phyloP scores from a whole-genome alignment of 1,284 basidiomycete species.

The Rhodotorula glutinis region DNA sequence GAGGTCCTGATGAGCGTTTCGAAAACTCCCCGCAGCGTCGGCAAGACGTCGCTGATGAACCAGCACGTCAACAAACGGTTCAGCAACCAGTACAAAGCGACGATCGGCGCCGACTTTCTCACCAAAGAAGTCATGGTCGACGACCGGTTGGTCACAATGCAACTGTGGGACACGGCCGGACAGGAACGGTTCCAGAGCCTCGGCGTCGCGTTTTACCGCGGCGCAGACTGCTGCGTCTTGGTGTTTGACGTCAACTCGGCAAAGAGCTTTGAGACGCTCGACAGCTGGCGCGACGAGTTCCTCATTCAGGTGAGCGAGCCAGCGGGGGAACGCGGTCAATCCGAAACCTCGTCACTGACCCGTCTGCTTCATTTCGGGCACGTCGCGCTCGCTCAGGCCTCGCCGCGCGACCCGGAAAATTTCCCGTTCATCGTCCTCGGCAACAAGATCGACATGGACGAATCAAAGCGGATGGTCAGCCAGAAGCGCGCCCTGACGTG shows the following conservation, averaged over 20 bases:
- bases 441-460: slow-evolving; percentile 99
- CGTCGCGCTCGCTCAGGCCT: slow-evolving; percentile 59
- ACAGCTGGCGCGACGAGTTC: slow-evolving; percentile 97
- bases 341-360: background rate
- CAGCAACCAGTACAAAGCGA: slow-evolving; percentile 99
- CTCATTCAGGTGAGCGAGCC: slow-evolving; percentile 67
- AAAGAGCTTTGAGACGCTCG: slow-evolving; percentile 96
- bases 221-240: slow-evolving; percentile 97
- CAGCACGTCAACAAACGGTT: slow-evolving; percentile 99
- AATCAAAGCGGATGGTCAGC: slow-evolving; percentile 96
- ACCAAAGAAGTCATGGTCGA: slow-evolving; percentile 99
- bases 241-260: slow-evolving; percentile 99
- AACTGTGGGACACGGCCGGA: slow-evolving; percentile 99
- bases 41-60: slow-evolving; percentile 99
- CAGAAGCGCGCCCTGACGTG: slow-evolving; percentile 99
- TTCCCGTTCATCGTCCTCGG: slow-evolving; percentile 98
- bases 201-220: slow-evolving; percentile 97
- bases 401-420: slow-evolving; percentile 97
- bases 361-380: too few relatives aligned
- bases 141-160: slow-evolving; percentile 94
- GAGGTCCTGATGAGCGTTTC: too few relatives aligned
- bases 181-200: slow-evolving; percentile 99
- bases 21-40: slow-evolving; percentile 82
- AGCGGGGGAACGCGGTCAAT: background rate
- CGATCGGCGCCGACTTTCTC: slow-evolving; percentile 59